Percentiles rank a stretch among this genome's conserved stretches.
Evolutionary conservation across 805 yeast species (phyloP).

Genomic region (Zygosaccharomyces bailii): DNA sequence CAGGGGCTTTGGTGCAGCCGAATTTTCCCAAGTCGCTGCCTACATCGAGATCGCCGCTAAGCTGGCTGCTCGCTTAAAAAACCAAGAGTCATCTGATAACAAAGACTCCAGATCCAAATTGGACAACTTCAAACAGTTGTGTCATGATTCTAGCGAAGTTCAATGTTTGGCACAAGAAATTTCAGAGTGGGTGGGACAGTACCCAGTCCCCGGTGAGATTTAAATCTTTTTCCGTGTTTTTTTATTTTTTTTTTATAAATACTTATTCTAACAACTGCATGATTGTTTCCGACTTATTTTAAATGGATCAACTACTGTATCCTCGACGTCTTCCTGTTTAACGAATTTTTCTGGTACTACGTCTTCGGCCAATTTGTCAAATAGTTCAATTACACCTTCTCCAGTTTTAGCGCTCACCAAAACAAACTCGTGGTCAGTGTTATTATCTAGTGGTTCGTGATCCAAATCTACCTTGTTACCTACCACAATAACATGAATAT

Average conservation of each 20-base stretch:
- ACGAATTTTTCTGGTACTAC: constrained; percentile 35
- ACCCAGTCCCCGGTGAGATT: constrained; percentile 86
- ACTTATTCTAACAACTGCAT: constrained; percentile 15
- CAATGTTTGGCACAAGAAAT: constrained; percentile 62
- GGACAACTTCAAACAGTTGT: constrained; percentile 67
- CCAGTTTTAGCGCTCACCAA: constrained; percentile 58
- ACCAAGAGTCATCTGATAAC: constrained; percentile 41
- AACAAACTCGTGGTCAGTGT: constrained; percentile 25
- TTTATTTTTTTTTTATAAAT: not conserved
- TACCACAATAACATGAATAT: constrained; percentile 63
- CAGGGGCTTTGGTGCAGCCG: constrained; percentile 78
- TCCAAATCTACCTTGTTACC: constrained; percentile 72
- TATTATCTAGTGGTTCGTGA: constrained; percentile 44
- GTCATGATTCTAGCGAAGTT: constrained; percentile 60
- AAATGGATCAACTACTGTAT: not conserved
- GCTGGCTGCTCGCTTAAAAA: constrained; percentile 59
- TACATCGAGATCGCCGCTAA: constrained; percentile 78
- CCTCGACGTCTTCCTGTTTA: constrained; percentile 11
- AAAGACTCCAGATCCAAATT: constrained; percentile 60
- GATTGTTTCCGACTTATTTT: constrained; percentile 2
- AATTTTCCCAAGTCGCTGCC: constrained; percentile 74
- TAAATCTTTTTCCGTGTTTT: too few relatives aligned
- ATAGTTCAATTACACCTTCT: constrained; percentile 43
- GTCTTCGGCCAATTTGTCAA: constrained; percentile 43
- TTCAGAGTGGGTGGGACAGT: constrained; percentile 64